phyloP scores from a whole-genome alignment of 73 alveolate genomes.

The Urostyla sp. region DNA sequence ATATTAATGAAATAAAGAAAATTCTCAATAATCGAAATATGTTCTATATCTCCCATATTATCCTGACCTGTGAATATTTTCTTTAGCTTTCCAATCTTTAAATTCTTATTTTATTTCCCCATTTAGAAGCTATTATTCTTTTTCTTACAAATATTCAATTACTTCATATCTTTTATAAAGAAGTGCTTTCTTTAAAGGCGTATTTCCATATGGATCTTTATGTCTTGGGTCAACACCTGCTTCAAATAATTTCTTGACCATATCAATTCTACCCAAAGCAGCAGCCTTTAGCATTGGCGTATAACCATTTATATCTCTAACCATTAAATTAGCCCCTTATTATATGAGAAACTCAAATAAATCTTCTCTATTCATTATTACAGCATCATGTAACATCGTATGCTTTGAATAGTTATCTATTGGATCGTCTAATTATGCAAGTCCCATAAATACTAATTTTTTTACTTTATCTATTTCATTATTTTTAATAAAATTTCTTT shows the following conservation, averaged over 20 bases:
- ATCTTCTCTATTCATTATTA: constrained; percentile 54
- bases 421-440: constrained; percentile 34
- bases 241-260: constrained; percentile 59
- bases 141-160: constrained; percentile 35
- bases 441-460: background rate
- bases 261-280: constrained; percentile 55
- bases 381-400: constrained; percentile 73
- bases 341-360: constrained; percentile 53
- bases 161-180: constrained; percentile 57
- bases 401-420: constrained; percentile 35
- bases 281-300: constrained; percentile 79
- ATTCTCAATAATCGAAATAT: no score
- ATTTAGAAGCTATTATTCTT: background rate
- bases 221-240: constrained; percentile 74
- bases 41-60: no score
- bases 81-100: no score
- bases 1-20: no score
- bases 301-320: constrained; percentile 71
- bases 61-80: no score
- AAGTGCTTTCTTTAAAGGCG: constrained; percentile 63
- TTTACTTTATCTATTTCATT: constrained; percentile 17
- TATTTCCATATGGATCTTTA: constrained; percentile 72
- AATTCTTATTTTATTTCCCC: constrained; percentile 34
- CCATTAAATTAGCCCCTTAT: constrained; percentile 65
- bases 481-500: constrained; percentile 27